A percentile compares a stretch with the other conserved stretches of the same genome.
Conservation (phyloP, 495 filamentous ascomycete genomes). For the Trichoderma erinaceum region DNA sequence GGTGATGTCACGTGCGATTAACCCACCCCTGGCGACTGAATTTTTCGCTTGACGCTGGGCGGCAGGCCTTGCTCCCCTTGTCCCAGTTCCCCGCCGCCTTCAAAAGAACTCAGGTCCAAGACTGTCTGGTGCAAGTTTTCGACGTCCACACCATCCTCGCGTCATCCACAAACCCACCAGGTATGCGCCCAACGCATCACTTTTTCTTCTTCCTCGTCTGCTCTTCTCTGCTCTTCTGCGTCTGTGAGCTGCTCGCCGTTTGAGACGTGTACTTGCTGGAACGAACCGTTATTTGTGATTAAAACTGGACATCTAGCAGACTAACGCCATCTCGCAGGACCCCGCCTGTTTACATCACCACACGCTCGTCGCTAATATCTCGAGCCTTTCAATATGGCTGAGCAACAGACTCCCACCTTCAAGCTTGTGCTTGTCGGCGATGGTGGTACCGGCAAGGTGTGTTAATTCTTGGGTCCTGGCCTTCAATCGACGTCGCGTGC, state of each 20-base stretch:
- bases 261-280: background rate
- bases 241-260: background rate
- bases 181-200: background rate
- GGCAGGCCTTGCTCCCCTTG: conserved; percentile 6
- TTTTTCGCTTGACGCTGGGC: conserved; percentile 14
- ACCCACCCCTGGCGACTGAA: conserved; percentile 15
- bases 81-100: conserved; percentile 15
- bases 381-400: conserved; percentile 23
- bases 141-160: conserved; percentile 12
- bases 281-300: background rate
- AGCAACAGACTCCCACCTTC: conserved; percentile 67
- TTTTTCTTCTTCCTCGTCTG: background rate
- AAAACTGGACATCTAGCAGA: background rate
- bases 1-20: conserved; percentile 14
- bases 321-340: conserved; percentile 11
- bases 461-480: conserved; percentile 21
- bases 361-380: conserved; percentile 28
- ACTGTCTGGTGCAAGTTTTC: conserved; percentile 2
- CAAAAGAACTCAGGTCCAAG: conserved; percentile 14
- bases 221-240: background rate
- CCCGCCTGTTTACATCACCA: conserved; percentile 20
- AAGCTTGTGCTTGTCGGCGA: conserved; percentile 99
- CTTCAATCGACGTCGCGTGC: conserved; percentile 9
- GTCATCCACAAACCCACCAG: background rate
- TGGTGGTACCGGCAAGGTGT: conserved; percentile 98